Conservation (phyloP, 2,329 filamentous ascomycete species). For the Leptodontidium sp. region DNA sequence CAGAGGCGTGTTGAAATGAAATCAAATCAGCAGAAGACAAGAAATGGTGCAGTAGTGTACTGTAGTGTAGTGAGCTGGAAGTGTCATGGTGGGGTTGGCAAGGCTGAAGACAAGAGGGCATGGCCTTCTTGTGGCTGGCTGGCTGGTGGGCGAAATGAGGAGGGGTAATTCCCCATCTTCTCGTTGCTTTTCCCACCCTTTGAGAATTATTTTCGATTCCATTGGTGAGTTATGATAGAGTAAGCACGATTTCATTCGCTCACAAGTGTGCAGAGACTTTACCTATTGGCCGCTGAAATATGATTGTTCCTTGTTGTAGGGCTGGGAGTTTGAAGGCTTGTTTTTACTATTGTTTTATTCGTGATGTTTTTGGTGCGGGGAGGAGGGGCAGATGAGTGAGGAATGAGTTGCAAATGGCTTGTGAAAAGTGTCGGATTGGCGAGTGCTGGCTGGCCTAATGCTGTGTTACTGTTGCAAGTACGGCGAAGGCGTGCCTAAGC, state of each 20-base stretch:
- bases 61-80: not conserved
- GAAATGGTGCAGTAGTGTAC: not conserved
- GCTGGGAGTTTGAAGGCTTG: constrained; percentile 4
- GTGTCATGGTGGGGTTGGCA: constrained; percentile 9
- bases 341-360: not conserved
- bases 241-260: not conserved
- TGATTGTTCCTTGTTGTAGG: constrained; percentile 5
- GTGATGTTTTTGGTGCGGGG: not conserved
- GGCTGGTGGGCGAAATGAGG: not conserved
- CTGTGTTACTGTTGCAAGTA: constrained; percentile 10
- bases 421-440: constrained; percentile 3
- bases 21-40: not conserved
- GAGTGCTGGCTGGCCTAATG: not conserved
- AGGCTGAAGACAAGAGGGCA: not conserved
- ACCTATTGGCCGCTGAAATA: not conserved
- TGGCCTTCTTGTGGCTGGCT: constrained; percentile 7
- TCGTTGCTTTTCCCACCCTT: not conserved
- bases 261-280: not conserved
- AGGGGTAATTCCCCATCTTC: not conserved
- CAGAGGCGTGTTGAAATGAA: not conserved
- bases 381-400: not conserved
- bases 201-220: too few species aligned
- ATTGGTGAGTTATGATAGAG: not conserved
- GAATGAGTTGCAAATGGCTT: not conserved
- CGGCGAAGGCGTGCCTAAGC: not conserved